phyloP scores from a whole-genome alignment of 2,329 filamentous ascomycete species.

The Arthroderma sp. region DNA sequence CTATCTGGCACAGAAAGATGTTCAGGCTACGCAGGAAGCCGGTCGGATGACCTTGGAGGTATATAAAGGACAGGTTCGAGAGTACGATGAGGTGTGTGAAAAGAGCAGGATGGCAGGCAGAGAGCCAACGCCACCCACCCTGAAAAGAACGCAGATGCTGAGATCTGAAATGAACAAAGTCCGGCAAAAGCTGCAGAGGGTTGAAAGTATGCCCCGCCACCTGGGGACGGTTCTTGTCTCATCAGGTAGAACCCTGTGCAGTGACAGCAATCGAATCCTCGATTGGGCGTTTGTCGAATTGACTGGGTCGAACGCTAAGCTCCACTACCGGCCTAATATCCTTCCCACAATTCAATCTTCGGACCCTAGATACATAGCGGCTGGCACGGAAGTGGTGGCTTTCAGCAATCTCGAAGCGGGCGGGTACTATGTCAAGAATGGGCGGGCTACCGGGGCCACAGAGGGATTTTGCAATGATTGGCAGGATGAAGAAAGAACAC shows the following conservation, averaged over 20 bases:
- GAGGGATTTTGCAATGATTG: slow-evolving; percentile 8
- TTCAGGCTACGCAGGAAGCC: not conserved
- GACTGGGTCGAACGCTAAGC: not conserved
- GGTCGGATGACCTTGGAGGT: too few relatives aligned
- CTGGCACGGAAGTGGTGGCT: not conserved
- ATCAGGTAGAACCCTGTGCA: slow-evolving; percentile 1
- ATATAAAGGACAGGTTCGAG: too few relatives aligned
- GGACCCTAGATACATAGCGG: not conserved
- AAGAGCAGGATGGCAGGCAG: not conserved
- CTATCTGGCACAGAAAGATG: slow-evolving; percentile 1
- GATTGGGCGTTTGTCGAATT: slow-evolving; percentile 9
- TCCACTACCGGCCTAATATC: not conserved
- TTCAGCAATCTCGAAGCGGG: slow-evolving; percentile 2
- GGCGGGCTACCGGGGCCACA: slow-evolving; percentile 6
- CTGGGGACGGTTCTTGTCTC: slow-evolving; percentile 4
- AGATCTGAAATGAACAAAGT: not conserved
- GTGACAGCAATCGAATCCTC: not conserved
- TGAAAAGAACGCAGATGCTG: not conserved
- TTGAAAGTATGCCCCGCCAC: slow-evolving; percentile 2
- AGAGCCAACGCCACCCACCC: not conserved
- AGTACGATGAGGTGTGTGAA: not conserved
- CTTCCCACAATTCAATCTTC: not conserved
- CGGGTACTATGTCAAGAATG: slow-evolving; percentile 9
- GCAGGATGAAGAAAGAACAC: not conserved
- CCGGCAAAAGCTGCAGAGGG: not conserved